Base-by-base conservation (phyloP, 2,329 filamentous ascomycete species). In the Ophiostoma angusticollis region DNA sequence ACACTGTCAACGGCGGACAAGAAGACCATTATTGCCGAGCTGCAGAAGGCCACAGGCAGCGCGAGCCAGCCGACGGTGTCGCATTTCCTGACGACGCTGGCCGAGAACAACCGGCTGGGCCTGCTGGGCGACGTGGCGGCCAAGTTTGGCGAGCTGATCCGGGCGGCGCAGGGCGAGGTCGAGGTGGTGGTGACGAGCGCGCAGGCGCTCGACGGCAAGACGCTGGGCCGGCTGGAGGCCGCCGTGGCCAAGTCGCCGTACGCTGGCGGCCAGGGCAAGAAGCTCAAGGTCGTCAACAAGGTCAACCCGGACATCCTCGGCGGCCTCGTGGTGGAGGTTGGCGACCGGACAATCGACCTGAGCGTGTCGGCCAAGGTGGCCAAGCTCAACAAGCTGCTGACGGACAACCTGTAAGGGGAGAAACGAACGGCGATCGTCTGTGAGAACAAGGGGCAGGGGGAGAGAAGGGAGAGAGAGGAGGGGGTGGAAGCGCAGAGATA, bases 311-410 rank as follows among this genome's bases (percentile, higher is more conserved):
- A 96, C 43, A 89, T 98, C 58, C 67, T 93, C 50, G 91, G 91
- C 51, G 91, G 91, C 47, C 78, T 98, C 51, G 67, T 98, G 50
- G 89, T 98, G 58, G 89, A 96, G 70, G 82, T 96, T 52, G 89
- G 87, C 57, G 89, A 96, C 74, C 83, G 89, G 59, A 96, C 89
- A 62, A 94, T 98, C 59, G 91, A 98, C 67, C 81, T 95, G 53
- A 91, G 82, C 65, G 87, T 98, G 57, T 89, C 89, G 35, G 72
- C 83, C 61, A 93, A 89, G 75, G 81, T 98, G 65, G 75, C 84
- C 62, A 93, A 86, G 78, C 84, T 98, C 77, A 98, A 98, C 84
- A 98, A 96, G 81, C 80, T 94, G 62, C 82, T 98, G 60, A 87
- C 75, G 54, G 91, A 98, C 68, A 74, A 81, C 64, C 72, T 98